Conservation (phyloP, 768 basidiomycete species). For the Agaricus blazei region DNA sequence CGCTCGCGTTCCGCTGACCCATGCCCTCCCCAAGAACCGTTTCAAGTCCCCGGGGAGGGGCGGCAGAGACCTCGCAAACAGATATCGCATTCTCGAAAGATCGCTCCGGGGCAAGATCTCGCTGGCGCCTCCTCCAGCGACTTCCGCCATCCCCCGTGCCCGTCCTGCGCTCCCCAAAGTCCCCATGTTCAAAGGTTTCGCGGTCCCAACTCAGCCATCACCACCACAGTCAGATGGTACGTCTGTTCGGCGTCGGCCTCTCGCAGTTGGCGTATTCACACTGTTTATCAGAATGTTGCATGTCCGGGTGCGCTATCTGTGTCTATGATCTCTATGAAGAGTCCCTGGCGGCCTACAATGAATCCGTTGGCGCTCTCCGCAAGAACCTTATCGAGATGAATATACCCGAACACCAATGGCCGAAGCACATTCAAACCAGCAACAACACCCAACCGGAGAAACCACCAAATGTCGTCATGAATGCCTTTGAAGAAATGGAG, state of each 20-base stretch:
- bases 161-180: not conserved
- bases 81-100: conserved; percentile 3
- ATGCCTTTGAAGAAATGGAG: conserved; percentile 74
- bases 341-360: conserved; percentile 55
- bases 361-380: conserved; percentile 46
- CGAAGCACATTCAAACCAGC: conserved; percentile 36
- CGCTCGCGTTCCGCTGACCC: not conserved
- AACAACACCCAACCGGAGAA: conserved; percentile 11
- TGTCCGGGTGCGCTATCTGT: conserved; percentile 92
- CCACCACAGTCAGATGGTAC: conserved; percentile 65
- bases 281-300: conserved; percentile 71
- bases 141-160: not conserved
- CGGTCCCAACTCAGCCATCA: conserved; percentile 57
- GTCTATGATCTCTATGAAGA: conserved; percentile 88
- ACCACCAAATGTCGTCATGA: conserved; percentile 36
- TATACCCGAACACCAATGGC: conserved; percentile 66
- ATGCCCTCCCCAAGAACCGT: not conserved
- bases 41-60: not conserved
- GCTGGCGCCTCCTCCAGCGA: too few species aligned
- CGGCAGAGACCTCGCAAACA: conserved; percentile 6
- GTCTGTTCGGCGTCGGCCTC: conserved; percentile 11
- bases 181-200: conserved; percentile 45
- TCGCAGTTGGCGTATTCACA: not conserved
- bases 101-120: conserved; percentile 7
- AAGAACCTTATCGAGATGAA: conserved; percentile 37